Evolutionary conservation across 2,329 filamentous ascomycete genomes (phyloP).

Genomic region (Exutisphaerella laricina): DNA sequence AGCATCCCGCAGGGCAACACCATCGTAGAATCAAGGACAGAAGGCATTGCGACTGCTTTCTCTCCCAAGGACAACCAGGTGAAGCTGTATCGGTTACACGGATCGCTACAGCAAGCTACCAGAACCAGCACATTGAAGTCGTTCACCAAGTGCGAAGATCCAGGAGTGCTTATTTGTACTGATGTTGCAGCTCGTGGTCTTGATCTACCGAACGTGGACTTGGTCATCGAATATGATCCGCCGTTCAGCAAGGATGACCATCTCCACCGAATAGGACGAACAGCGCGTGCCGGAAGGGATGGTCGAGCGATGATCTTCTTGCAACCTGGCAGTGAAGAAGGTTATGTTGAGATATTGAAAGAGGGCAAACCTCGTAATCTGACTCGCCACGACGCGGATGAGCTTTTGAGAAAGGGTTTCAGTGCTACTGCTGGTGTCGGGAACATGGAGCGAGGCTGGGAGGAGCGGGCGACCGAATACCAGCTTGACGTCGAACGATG

Average conservation of each 20-base stretch:
- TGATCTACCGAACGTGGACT: conserved; percentile 88
- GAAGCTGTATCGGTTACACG: conserved; percentile 81
- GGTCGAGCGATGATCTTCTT: conserved; percentile 87
- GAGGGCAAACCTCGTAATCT: conserved; percentile 57
- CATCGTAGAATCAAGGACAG: conserved; percentile 45
- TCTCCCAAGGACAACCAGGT: conserved; percentile 66
- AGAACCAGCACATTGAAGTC: conserved; percentile 79
- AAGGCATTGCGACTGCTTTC: conserved; percentile 35
- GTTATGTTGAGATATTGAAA: conserved; percentile 74
- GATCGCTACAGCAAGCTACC: conserved; percentile 79
- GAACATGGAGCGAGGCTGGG: conserved; percentile 49
- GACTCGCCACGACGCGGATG: conserved; percentile 56
- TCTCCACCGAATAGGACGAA: conserved; percentile 88
- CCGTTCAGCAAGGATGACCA: conserved; percentile 92
- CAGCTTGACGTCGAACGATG: conserved; percentile 63
- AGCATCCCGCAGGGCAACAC: conserved; percentile 39
- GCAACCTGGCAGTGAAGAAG: conserved; percentile 84
- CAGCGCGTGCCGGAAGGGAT: conserved; percentile 82
- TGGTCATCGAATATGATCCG: conserved; percentile 94
- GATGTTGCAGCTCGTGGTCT: conserved; percentile 94
- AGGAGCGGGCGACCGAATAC: conserved; percentile 60
- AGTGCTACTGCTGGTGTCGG: conserved; percentile 25
- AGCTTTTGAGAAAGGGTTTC: conserved; percentile 63
- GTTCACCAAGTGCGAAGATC: conserved; percentile 67
- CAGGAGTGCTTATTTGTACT: conserved; percentile 83